phyloP scores from a whole-genome alignment of 805 yeast species.

The Zygoascus tannicola region DNA sequence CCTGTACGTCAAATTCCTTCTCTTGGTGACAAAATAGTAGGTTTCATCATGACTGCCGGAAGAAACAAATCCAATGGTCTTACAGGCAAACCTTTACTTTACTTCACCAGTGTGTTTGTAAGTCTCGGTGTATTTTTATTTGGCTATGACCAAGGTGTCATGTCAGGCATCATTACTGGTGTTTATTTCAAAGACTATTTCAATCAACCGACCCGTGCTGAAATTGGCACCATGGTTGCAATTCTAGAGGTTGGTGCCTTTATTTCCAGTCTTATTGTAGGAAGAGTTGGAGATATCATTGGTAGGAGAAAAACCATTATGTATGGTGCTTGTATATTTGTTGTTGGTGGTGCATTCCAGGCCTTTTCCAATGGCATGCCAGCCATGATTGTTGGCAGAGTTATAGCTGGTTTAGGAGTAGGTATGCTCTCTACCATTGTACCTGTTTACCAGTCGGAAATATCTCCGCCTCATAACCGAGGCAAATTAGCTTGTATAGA shows the following conservation, averaged over 20 bases:
- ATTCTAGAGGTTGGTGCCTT: conserved; percentile 84
- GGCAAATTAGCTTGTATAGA: conserved; percentile 82
- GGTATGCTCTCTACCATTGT: conserved; percentile 78
- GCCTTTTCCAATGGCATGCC: conserved; percentile 27
- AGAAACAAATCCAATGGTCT: conserved; percentile 13
- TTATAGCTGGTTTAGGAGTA: conserved; percentile 64
- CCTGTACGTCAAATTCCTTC: conserved; percentile 15
- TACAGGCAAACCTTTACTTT: conserved; percentile 30
- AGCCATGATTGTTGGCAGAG: conserved; percentile 45
- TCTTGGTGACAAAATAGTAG: conserved; percentile 16
- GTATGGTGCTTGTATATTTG: conserved; percentile 49
- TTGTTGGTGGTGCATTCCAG: conserved; percentile 24
- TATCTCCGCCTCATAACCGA: conserved; percentile 77
- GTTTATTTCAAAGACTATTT: conserved; percentile 61
- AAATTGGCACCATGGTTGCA: conserved; percentile 80
- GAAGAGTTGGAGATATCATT: conserved; percentile 63
- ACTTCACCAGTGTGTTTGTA: conserved; percentile 36
- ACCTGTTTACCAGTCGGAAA: conserved; percentile 82
- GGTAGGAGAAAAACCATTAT: conserved; percentile 76
- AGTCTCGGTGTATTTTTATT: conserved; percentile 51
- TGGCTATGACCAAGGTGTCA: conserved; percentile 84
- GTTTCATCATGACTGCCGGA: conserved; percentile 21
- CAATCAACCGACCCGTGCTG: conserved; percentile 60
- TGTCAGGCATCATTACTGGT: conserved; percentile 77
- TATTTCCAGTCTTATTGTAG: conserved; percentile 67